Evolutionary conservation across 306 rosid species (phyloP), one percentile per base, ranked within the genome.

Genomic region (Ochetophila trinervis): DNA sequence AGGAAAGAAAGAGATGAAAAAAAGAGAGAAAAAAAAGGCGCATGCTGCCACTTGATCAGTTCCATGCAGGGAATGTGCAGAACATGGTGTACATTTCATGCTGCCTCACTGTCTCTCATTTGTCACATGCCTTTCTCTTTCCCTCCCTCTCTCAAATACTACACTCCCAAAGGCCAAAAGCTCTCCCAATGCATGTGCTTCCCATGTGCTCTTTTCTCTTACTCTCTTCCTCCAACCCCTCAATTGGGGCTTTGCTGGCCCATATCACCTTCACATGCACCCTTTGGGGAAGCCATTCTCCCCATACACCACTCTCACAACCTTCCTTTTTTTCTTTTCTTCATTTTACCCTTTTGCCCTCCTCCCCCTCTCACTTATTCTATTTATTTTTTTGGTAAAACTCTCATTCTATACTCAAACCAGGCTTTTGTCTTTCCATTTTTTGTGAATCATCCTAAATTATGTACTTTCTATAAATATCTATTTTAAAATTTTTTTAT

Each of bases 51-150:
- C 2, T 63, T 70, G 84, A 59, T 76, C 67, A 86, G 91, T 73
- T 74, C n/a, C 70, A 80, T 89, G 92, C 86, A 83, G 98, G 92
- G 98, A 87, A 92, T 92, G 95, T 84, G 96, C 91, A 81, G 89
- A 87, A 89, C 96, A 89, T 85, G 95, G 60, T 87, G 91, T 83
- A 85, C 89, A 83, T 63, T 83, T 82, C 66, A 68, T 83, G 90
- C 86, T 85, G 92, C 90, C 80, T 78, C 81, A 78, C 84, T 87
- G 95, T 87, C 91, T 64, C 91, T 74, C 75, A 77, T 15, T 71
- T 74, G 60, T 87, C 97, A 87, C 97, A 84, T 87, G 95, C 87
- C 68, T 57, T 53, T 36, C 67, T 59, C 50, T 53, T 10, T 44
- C 58, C 24, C 56, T 20, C 20, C 27, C 45, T 56, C 20, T 61